phyloP scores from a whole-genome alignment of 1,284 basidiomycete genomes.

The Sporisorium exsertum region DNA sequence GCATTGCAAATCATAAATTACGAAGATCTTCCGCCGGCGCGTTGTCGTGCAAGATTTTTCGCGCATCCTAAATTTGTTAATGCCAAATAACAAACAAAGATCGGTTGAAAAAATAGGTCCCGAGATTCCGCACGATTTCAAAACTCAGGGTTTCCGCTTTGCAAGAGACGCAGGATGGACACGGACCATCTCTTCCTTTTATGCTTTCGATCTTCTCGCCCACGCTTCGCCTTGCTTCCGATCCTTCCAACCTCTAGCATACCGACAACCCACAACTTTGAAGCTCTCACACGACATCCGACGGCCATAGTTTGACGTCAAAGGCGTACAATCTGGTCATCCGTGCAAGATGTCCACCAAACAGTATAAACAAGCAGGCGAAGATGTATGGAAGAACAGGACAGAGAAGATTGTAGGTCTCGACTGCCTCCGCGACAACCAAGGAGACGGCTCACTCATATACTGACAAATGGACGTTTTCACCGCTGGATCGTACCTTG shows the following conservation, averaged over 20 bases:
- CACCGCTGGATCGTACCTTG: too few relatives aligned
- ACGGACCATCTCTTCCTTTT: constrained; percentile 3
- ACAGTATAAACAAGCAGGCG: constrained; percentile 65
- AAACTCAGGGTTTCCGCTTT: neutral
- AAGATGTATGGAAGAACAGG: constrained; percentile 68
- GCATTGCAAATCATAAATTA: constrained; percentile 9
- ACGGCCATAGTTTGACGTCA: too few relatives aligned
- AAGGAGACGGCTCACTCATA: too few relatives aligned
- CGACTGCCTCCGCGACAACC: neutral
- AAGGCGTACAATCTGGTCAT: neutral
- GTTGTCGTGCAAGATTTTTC: neutral
- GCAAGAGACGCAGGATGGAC: neutral
- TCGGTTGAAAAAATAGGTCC: neutral
- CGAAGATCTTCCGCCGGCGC: too few relatives aligned
- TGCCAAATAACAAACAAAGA: neutral
- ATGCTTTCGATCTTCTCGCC: neutral
- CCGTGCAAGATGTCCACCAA: constrained; percentile 50
- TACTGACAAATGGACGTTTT: constrained; percentile 1
- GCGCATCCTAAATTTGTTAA: neutral
- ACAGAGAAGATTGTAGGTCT: constrained; percentile 67
- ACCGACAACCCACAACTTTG: too few relatives aligned
- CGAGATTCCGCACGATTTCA: constrained; percentile 7
- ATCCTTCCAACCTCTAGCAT: too few relatives aligned
- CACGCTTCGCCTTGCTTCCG: neutral
- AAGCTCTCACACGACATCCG: too few relatives aligned